Conservation (phyloP, 2,329 filamentous ascomycete species). For the Colletotrichum lindemuthianum region DNA sequence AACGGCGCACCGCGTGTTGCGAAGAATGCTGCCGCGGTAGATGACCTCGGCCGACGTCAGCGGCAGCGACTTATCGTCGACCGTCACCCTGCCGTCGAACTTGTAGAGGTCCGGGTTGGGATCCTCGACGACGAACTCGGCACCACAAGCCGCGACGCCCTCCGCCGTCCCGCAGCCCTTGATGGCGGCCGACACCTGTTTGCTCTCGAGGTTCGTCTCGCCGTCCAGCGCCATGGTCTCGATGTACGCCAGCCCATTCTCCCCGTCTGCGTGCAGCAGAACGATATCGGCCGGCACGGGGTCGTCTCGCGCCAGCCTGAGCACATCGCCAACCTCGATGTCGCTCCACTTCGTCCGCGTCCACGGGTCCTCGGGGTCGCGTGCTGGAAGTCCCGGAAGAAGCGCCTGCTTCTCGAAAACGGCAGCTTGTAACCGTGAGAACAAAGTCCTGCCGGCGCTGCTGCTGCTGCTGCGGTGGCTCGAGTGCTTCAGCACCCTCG, state of each 20-base stretch:
- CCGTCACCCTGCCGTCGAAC: slow-evolving; percentile 75
- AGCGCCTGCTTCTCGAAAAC: slow-evolving; percentile 43
- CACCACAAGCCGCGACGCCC: slow-evolving; percentile 63
- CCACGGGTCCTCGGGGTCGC: slow-evolving; percentile 66
- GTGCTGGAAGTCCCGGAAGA: slow-evolving; percentile 37
- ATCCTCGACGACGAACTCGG: slow-evolving; percentile 77
- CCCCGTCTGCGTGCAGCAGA: slow-evolving; percentile 79
- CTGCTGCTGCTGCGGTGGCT: background rate
- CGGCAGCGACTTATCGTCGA: slow-evolving; percentile 68
- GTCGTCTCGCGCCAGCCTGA: slow-evolving; percentile 73
- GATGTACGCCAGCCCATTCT: slow-evolving; percentile 83
- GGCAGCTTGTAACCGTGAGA: slow-evolving; percentile 14
- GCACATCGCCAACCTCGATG: slow-evolving; percentile 60
- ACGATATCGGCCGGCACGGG: slow-evolving; percentile 85
- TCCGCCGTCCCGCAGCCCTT: slow-evolving; percentile 65
- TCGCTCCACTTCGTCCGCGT: slow-evolving; percentile 54
- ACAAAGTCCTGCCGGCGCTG: background rate
- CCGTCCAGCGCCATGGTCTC: slow-evolving; percentile 88
- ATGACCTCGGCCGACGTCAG: slow-evolving; percentile 85
- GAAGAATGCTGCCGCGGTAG: slow-evolving; percentile 84
- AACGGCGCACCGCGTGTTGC: slow-evolving; percentile 79
- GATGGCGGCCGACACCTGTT: slow-evolving; percentile 71
- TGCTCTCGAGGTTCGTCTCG: slow-evolving; percentile 84
- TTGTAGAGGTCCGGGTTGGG: slow-evolving; percentile 82
- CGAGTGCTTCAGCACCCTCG: slow-evolving; percentile 48